These are phyloP conservation scores for Corynespora cassiicola DNA, from an alignment of 2,329 filamentous ascomycete genomes.

Conservation along the genomic window DNA sequence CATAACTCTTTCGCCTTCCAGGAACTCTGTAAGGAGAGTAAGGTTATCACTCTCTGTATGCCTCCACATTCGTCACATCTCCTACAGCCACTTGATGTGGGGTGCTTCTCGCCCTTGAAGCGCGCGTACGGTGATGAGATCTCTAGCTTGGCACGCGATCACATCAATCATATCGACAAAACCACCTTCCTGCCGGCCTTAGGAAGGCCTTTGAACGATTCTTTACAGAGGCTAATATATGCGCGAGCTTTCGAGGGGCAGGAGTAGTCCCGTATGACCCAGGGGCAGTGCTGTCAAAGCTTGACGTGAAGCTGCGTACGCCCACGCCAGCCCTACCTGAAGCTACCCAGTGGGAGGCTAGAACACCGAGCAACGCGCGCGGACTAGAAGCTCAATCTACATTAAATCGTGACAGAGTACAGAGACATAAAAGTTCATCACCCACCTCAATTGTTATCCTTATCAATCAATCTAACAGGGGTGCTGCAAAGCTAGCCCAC, in stretches of 20 bases:
- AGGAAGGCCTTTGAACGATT: conserved; percentile 23
- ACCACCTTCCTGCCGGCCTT: conserved; percentile 22
- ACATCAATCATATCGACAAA: conserved; percentile 32
- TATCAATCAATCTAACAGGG: too few relatives aligned
- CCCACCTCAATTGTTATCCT: conserved; percentile 12
- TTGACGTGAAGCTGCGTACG: conserved; percentile 22
- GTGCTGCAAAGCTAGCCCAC: too few relatives aligned
- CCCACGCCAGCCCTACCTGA: conserved; percentile 3
- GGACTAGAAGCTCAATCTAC: conserved; percentile 14
- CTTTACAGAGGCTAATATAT: conserved; percentile 33
- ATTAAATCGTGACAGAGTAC: conserved; percentile 6
- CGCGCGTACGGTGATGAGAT: conserved; percentile 33
- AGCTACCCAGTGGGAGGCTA: conserved; percentile 8
- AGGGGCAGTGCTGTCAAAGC: conserved; percentile 36
- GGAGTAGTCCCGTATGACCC: conserved; percentile 38
- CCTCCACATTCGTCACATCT: conserved; percentile 43
- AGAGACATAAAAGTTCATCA: conserved; percentile 9
- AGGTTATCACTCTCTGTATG: conserved; percentile 47
- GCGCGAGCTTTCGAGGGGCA: conserved; percentile 33
- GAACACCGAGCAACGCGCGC: conserved; percentile 11
- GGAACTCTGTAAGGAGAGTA: conserved; percentile 37
- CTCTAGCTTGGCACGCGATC: conserved; percentile 25
- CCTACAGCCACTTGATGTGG: conserved; percentile 48
- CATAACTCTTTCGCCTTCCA: conserved; percentile 43
- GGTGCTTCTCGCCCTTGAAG: conserved; percentile 44